Conservation (phyloP, 2,329 filamentous ascomycete genomes). For the Colletotrichum kahawae region DNA sequence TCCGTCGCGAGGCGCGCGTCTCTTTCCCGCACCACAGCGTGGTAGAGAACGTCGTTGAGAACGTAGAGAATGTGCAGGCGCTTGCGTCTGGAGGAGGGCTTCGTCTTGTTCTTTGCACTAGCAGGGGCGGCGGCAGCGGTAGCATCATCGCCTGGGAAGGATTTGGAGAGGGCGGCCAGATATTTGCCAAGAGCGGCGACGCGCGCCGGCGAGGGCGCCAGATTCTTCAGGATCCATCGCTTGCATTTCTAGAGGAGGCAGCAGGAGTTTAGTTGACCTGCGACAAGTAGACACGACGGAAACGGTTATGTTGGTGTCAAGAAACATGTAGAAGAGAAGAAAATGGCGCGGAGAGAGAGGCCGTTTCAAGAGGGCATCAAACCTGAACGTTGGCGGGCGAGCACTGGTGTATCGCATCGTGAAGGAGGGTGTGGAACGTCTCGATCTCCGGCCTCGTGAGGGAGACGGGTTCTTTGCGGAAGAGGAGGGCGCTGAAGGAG, state of each 20-base stretch:
- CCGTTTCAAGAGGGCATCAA: slow-evolving; percentile 52
- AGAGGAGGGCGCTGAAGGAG: slow-evolving; percentile 74
- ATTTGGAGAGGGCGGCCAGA: slow-evolving; percentile 70
- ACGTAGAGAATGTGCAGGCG: slow-evolving; percentile 80
- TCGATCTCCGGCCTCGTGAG: slow-evolving; percentile 73
- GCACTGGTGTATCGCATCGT: slow-evolving; percentile 71
- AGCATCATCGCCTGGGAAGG: slow-evolving; percentile 41
- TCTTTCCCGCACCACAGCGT: slow-evolving; percentile 60
- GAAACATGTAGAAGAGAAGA: slow-evolving; percentile 21
- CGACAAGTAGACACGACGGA: slow-evolving; percentile 9
- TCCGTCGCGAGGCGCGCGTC: slow-evolving; percentile 57
- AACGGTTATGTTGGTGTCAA: slow-evolving; percentile 10
- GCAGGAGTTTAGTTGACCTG: slow-evolving; percentile 40
- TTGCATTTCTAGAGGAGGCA: slow-evolving; percentile 75
- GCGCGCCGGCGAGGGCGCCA: slow-evolving; percentile 71
- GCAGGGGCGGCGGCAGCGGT: not conserved
- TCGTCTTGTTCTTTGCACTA: slow-evolving; percentile 11
- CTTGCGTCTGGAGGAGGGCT: slow-evolving; percentile 67
- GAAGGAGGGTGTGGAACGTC: slow-evolving; percentile 69
- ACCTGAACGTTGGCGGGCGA: slow-evolving; percentile 87
- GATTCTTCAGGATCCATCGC: slow-evolving; percentile 78
- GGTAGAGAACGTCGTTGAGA: slow-evolving; percentile 78
- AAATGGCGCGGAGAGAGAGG: slow-evolving; percentile 19
- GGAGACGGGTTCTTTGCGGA: slow-evolving; percentile 75
- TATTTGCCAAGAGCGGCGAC: slow-evolving; percentile 76